phyloP scores from a whole-genome alignment of 23 red algal genomes.

The Gracilaria domingensis region DNA sequence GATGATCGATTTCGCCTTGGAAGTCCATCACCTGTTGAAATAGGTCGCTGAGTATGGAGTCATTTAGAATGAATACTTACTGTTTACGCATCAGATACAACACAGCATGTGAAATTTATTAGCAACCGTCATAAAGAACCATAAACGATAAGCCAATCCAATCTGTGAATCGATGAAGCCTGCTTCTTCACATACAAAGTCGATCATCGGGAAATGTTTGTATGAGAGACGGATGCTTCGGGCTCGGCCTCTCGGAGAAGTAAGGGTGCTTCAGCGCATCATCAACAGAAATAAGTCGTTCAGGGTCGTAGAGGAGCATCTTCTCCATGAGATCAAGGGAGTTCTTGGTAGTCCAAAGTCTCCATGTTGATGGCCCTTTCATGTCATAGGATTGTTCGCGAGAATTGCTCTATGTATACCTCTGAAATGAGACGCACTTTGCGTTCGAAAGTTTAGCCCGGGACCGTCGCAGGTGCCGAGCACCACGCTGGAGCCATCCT shows the following conservation, averaged over 20 bases:
- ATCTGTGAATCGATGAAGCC: too few relatives aligned
- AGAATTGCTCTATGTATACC: background rate
- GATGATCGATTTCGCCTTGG: constrained; percentile 75
- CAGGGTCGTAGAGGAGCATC: constrained; percentile 82
- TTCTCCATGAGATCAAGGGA: constrained; percentile 71
- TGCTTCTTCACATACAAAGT: background rate
- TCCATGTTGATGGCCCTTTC: background rate
- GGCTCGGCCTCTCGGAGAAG: constrained; percentile 75
- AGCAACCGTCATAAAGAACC: background rate
- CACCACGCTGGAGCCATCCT: too few relatives aligned
- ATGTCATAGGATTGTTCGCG: background rate
- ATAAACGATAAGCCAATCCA: background rate
- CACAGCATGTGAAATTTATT: background rate
- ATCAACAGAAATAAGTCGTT: constrained; percentile 55
- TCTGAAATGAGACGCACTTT: constrained; percentile 60
- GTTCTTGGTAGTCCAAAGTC: constrained; percentile 25
- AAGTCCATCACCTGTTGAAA: constrained; percentile 70
- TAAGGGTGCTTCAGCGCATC: constrained; percentile 84
- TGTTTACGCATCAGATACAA: background rate
- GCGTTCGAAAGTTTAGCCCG: constrained; percentile 72
- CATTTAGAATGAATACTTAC: constrained; percentile 15
- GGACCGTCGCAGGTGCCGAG: too few relatives aligned
- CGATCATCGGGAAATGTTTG: constrained; percentile 61
- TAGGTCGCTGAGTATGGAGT: constrained; percentile 73
- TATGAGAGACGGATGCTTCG: constrained; percentile 58